Percentiles rank a stretch among this genome's conserved stretches.
Conservation (phyloP, 1,139 yeast genomes). For the Candida sojae region DNA sequence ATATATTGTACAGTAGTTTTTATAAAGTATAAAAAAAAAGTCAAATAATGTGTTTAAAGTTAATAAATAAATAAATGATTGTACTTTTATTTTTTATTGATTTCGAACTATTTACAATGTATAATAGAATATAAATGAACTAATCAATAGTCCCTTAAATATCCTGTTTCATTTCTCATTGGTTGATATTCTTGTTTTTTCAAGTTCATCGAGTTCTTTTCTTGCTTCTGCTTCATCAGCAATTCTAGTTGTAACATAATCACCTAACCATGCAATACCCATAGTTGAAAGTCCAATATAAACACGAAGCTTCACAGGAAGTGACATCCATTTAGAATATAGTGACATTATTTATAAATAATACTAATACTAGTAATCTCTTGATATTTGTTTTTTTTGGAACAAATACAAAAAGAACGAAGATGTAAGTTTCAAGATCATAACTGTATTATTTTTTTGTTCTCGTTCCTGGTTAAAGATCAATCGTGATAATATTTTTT, state of each 20-base stretch:
- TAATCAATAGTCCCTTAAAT: background rate
- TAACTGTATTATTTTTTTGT: background rate
- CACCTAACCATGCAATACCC: slow-evolving; percentile 52
- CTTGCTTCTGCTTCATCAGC: slow-evolving; percentile 42
- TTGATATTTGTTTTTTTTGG: background rate
- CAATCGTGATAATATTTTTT: background rate
- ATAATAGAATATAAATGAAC: too few relatives aligned
- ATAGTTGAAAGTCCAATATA: slow-evolving; percentile 58
- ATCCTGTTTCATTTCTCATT: background rate
- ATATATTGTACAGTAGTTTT: background rate
- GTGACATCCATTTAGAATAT: slow-evolving; percentile 47
- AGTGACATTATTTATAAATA: slow-evolving; percentile 28
- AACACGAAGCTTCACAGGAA: slow-evolving; percentile 53
- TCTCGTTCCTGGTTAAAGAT: background rate
- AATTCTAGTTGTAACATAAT: slow-evolving; percentile 47
- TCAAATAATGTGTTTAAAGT: background rate
- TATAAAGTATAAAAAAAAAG: background rate
- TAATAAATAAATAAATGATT: background rate
- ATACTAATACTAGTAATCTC: too few relatives aligned
- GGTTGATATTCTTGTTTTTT: background rate
- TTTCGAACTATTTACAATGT: background rate
- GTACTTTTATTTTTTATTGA: background rate
- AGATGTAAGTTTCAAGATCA: too few relatives aligned
- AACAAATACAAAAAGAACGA: background rate
- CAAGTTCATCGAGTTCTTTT: slow-evolving; percentile 11